Evolutionary conservation across 257 asterid genomes (phyloP), one percentile per base, ranked within the genome.

Genomic region (Penstemon barbatus): DNA sequence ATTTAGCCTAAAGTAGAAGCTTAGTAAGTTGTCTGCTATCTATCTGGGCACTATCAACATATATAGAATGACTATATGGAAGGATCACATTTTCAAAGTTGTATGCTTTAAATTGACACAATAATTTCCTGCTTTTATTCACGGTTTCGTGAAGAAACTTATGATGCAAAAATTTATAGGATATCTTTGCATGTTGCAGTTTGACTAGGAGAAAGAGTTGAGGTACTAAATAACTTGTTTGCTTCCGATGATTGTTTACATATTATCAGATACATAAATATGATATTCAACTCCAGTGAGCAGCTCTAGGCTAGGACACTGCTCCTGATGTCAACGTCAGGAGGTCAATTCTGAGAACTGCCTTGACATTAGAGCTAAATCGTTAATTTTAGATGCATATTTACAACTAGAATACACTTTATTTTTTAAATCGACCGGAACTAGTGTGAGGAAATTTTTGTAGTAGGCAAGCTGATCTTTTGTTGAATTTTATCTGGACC

Each of bases 401-500:
- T 46, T 67, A 60, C 33, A 62, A 37, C 18, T 57, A 1, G 33
- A 2, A 25, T 1, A 25, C 33, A 25, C 33, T 25, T 25, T 25
- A 2, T 25, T 25, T 25, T 25, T 25, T 25, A 1, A 25, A 25
- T 25, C 2, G 43, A 54, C 57, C 10, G 25, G 58, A 61, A 73
- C 37, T 51, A 68, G 57, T 48, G 49, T 51, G 25, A 64, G 53
- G 42, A 73, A 65, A 40, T 43, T 63, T 68, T 12, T 52, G 69
- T 57, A 77, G 57, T 61, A 25, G 33, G 33, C 33, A 25, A 25
- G 46, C 49, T 38, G 48, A 11, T 39, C 40, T 71, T 56, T 59
- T 65, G 53, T 60, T 46, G 67, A 52, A 52, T 71, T 68, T 39
- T 3, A 3, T 40, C 13, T 49, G 39, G 39, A n/a, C n/a, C 46